Percentiles rank a stretch among this genome's conserved stretches.
Evolutionary conservation across 176 grass and related monocot genomes (phyloP).

Genomic region (Dendrocalamus sinicus): DNA sequence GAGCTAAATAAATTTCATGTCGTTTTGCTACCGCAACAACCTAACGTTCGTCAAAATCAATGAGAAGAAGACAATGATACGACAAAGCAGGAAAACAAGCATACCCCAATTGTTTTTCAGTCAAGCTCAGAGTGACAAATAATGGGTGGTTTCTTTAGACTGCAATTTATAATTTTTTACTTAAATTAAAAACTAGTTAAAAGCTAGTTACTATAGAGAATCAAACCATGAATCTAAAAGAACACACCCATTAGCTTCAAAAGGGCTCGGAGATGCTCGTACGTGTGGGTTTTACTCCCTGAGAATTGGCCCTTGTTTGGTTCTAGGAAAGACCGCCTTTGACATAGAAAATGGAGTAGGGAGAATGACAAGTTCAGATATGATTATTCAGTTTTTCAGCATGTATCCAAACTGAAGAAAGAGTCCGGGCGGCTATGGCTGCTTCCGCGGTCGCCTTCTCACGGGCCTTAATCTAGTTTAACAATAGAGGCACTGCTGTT

Average conservation of each 20-base stretch:
- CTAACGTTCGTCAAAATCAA: slow-evolving; percentile 29
- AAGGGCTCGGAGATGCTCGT: slow-evolving; percentile 35
- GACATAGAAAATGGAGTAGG: slow-evolving; percentile 16
- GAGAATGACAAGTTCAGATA: slow-evolving; percentile 27
- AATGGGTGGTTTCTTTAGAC: not conserved
- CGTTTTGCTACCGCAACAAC: not conserved
- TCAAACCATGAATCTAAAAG: no score
- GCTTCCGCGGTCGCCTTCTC: slow-evolving; percentile 47
- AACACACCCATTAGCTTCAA: not conserved
- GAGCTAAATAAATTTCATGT: not conserved
- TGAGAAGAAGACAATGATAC: slow-evolving; percentile 33
- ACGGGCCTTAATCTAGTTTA: not conserved
- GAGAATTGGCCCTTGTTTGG: slow-evolving; percentile 33
- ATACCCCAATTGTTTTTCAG: slow-evolving; percentile 11
- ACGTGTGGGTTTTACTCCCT: slow-evolving; percentile 35
- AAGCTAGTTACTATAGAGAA: no score
- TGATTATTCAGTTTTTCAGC: slow-evolving; percentile 37
- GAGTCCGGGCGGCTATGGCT: slow-evolving; percentile 38
- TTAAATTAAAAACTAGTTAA: no score
- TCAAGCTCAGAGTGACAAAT: slow-evolving; percentile 27
- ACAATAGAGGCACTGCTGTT: not conserved
- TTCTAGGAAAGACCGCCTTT: slow-evolving; percentile 38
- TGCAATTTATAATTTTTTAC: no score
- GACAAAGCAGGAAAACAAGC: slow-evolving; percentile 36
- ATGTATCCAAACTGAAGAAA: slow-evolving; percentile 31